Percentiles rank a stretch among this genome's conserved stretches.
These are phyloP conservation scores for Candida tibetensis DNA, from an alignment of 805 yeast species.

Conservation along the genomic window DNA sequence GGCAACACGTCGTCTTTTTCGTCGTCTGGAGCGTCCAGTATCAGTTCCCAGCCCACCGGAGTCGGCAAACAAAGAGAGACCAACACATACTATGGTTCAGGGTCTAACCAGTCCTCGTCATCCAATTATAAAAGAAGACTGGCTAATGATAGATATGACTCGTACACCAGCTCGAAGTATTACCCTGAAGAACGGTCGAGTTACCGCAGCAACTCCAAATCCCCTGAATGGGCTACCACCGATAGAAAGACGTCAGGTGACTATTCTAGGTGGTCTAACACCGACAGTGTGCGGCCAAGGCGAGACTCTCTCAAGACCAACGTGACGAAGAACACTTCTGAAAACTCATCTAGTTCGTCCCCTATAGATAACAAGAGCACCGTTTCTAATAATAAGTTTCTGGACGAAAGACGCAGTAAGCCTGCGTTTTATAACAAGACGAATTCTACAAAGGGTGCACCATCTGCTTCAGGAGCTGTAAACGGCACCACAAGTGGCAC, in stretches of 20 bases:
- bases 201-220: background rate
- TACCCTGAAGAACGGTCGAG: conserved; percentile 1
- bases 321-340: no score
- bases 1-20: background rate
- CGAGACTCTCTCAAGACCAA: background rate
- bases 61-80: background rate
- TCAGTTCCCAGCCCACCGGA: background rate
- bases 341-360: background rate
- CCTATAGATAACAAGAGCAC: conserved; percentile 3
- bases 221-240: background rate
- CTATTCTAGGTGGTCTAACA: background rate
- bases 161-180: conserved; percentile 15
- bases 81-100: conserved; percentile 8
- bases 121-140: conserved; percentile 13
- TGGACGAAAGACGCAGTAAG: conserved; percentile 10
- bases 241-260: background rate
- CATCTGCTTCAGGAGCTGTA: no score
- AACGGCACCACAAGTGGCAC: no score
- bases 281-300: background rate
- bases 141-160: conserved; percentile 18
- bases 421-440: background rate
- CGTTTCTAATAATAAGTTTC: conserved; percentile 8
- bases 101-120: background rate
- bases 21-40: background rate
- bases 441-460: no score